Percentiles rank a stretch among this genome's conserved stretches.
These are phyloP conservation scores for Fonsecaea pedrosoi DNA, from an alignment of 2,329 filamentous ascomycete genomes.

Conservation along the genomic window DNA sequence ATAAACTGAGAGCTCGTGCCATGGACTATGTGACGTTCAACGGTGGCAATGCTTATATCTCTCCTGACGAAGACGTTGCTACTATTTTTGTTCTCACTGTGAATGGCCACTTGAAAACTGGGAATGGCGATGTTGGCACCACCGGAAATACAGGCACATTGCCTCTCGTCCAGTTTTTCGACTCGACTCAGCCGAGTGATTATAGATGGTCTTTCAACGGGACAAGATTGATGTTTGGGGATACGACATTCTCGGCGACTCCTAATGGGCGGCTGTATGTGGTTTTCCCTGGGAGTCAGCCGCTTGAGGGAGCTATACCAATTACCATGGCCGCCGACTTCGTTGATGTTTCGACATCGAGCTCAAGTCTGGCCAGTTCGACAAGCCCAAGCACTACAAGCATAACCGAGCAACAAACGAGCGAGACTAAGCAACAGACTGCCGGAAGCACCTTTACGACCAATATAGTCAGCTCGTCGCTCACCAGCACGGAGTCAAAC, in stretches of 20 bases:
- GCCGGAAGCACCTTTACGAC: not conserved
- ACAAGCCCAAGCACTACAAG: not conserved
- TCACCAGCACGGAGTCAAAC: not conserved
- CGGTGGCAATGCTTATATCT: slow-evolving; percentile 19
- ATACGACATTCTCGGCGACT: slow-evolving; percentile 22
- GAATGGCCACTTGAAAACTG: slow-evolving; percentile 17
- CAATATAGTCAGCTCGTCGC: not conserved
- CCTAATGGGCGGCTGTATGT: slow-evolving; percentile 18
- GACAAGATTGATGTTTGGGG: slow-evolving; percentile 20
- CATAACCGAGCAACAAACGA: not conserved
- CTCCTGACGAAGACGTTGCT: slow-evolving; percentile 9
- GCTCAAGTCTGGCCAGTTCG: not conserved
- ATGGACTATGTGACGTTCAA: slow-evolving; percentile 21
- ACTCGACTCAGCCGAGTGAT: not conserved
- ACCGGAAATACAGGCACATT: slow-evolving; percentile 13
- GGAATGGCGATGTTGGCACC: slow-evolving; percentile 11
- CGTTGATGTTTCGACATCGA: slow-evolving; percentile 6
- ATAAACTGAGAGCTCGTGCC: slow-evolving; percentile 20
- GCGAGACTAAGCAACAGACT: not conserved
- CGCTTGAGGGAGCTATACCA: slow-evolving; percentile 20
- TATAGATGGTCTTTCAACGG: slow-evolving; percentile 27
- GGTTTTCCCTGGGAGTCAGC: slow-evolving; percentile 17
- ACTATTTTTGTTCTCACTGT: slow-evolving; percentile 25
- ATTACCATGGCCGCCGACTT: slow-evolving; percentile 20
- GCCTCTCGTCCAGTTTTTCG: slow-evolving; percentile 18